Conservation (phyloP, 805 yeast species). For the Blastobotrys americana region DNA sequence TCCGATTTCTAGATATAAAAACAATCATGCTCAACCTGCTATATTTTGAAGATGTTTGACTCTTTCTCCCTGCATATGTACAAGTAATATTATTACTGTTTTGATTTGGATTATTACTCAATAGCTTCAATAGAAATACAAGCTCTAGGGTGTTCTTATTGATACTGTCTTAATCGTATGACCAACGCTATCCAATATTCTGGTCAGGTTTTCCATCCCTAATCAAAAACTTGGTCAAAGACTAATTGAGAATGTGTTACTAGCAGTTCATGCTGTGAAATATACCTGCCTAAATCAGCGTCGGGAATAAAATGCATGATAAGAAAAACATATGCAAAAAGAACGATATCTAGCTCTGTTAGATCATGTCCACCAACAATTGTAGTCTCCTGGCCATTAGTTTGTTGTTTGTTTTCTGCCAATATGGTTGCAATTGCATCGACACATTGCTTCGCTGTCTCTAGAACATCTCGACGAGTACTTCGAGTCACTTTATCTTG, state of each 20-base stretch:
- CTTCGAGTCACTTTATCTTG: not conserved
- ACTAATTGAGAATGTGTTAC: not conserved
- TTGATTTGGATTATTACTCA: not conserved
- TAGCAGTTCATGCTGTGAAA: slow-evolving; percentile 10
- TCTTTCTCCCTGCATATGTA: no score
- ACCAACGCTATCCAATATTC: no score
- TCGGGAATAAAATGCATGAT: slow-evolving; percentile 15
- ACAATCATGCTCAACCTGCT: no score
- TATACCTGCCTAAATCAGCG: slow-evolving; percentile 17
- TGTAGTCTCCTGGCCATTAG: not conserved
- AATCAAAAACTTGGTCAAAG: not conserved
- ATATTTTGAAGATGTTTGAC: no score
- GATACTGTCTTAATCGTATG: not conserved
- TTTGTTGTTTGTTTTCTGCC: not conserved
- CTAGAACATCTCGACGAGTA: slow-evolving; percentile 3
- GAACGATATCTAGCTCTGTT: not conserved
- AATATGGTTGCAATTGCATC: slow-evolving; percentile 7
- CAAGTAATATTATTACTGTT: no score
- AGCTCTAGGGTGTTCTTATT: not conserved
- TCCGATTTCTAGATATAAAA: no score
- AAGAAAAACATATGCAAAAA: slow-evolving; percentile 11
- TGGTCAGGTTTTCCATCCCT: no score
- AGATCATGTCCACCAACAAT: not conserved
- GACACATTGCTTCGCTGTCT: slow-evolving; percentile 13
- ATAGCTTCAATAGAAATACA: not conserved